Percentiles rank a stretch among this genome's conserved stretches.
Evolutionary conservation across 2,329 filamentous ascomycete genomes (phyloP).

Genomic region (Neofusicoccum kwambonambiense): DNA sequence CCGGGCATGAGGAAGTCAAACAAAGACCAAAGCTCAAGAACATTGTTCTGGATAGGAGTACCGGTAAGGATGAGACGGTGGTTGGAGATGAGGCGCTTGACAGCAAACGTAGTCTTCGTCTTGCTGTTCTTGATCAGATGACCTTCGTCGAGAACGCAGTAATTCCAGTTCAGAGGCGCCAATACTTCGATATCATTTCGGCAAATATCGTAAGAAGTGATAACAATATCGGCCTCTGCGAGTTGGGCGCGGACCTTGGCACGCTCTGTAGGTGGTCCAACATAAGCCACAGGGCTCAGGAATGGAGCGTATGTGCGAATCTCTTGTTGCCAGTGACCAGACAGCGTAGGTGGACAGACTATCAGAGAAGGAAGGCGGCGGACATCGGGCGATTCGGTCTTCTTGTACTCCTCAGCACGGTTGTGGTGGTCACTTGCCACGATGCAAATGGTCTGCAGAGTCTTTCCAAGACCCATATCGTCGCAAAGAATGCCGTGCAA

Average conservation of each 20-base stretch:
- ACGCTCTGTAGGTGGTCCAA: conserved; percentile 82
- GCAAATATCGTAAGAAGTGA: conserved; percentile 97
- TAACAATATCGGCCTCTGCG: conserved; percentile 81
- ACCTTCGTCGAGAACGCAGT: conserved; percentile 93
- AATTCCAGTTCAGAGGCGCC: conserved; percentile 87
- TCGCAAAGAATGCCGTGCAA: conserved; percentile 97
- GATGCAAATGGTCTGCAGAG: conserved; percentile 94
- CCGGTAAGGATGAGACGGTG: conserved; percentile 95
- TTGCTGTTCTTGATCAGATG: conserved; percentile 99
- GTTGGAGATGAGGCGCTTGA: conserved; percentile 86
- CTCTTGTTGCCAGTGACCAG: conserved; percentile 98
- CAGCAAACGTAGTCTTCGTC: conserved; percentile 89
- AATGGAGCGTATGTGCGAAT: conserved; percentile 95
- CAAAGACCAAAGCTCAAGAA: conserved; percentile 93
- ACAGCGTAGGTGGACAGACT: conserved; percentile 91
- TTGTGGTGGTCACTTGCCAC: conserved; percentile 96
- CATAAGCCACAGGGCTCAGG: conserved; percentile 83
- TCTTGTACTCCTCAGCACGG: conserved; percentile 83
- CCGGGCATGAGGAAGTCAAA: conserved; percentile 99
- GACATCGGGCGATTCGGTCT: conserved; percentile 74
- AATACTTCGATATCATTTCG: conserved; percentile 91
- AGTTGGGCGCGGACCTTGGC: conserved; percentile 68
- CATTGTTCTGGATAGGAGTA: conserved; percentile 97
- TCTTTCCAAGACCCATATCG: conserved; percentile 98
- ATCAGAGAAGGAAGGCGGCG: conserved; percentile 86